These are phyloP conservation scores for Collybia sordida DNA, from an alignment of 768 basidiomycete species.

Conservation along the genomic window DNA sequence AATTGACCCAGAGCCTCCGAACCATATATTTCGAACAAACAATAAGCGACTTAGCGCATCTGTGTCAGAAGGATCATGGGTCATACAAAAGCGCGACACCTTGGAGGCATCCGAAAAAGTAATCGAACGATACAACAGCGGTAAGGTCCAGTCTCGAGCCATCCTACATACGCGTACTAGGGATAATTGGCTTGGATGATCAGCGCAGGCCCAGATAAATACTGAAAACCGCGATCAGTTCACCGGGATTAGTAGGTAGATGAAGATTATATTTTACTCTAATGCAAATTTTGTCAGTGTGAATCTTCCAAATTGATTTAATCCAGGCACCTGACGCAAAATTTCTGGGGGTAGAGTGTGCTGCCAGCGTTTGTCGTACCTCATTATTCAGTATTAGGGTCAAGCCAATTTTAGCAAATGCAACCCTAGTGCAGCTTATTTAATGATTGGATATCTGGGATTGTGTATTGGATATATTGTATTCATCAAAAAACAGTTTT, in stretches of 20 bases:
- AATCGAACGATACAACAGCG: conserved; percentile 23
- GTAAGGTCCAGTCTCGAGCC: conserved; percentile 17
- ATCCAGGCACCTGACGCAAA: conserved; percentile 4
- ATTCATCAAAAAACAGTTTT: too few relatives aligned
- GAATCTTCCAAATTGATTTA: too few relatives aligned
- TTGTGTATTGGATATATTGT: too few relatives aligned
- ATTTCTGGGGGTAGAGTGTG: conserved; percentile 8
- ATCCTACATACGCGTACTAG: conserved; percentile 8
- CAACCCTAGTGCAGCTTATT: too few relatives aligned
- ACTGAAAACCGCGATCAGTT: conserved; percentile 6
- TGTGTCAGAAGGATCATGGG: conserved; percentile 18
- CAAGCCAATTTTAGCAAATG: too few relatives aligned
- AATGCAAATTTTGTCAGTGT: too few relatives aligned
- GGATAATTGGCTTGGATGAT: conserved; percentile 1
- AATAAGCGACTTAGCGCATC: conserved; percentile 15
- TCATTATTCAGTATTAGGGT: too few relatives aligned
- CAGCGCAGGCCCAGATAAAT: conserved; percentile 13
- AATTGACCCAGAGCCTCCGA: conserved; percentile 19
- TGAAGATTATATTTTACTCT: too few relatives aligned
- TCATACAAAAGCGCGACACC: conserved; percentile 16
- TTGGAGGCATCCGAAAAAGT: conserved; percentile 17
- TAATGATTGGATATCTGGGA: too few relatives aligned
- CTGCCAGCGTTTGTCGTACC: too few relatives aligned
- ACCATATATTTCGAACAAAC: conserved; percentile 28
- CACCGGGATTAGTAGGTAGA: too few relatives aligned